These are phyloP conservation scores for Pezicula neosporulosa DNA, from an alignment of 2,329 filamentous ascomycete genomes.

Conservation along the genomic window DNA sequence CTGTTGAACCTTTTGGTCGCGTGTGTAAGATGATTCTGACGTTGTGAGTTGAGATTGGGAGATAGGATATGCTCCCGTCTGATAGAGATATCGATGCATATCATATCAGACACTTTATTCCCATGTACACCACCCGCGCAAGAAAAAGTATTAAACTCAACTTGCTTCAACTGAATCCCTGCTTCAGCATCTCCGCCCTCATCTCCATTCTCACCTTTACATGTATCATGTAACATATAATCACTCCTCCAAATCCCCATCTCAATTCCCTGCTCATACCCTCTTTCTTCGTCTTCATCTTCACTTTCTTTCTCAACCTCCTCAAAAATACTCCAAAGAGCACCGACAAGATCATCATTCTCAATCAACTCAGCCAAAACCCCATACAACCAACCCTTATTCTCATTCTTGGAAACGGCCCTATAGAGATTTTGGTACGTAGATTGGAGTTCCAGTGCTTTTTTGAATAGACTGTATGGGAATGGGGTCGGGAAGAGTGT, in stretches of 20 bases:
- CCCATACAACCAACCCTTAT: constrained; percentile 28
- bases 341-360: constrained; percentile 30
- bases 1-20: too few species aligned
- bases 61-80: constrained; percentile 20
- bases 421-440: constrained; percentile 50
- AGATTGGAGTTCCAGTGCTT: constrained; percentile 54
- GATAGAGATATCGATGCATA: constrained; percentile 36
- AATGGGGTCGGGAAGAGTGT: constrained; percentile 33
- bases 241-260: constrained; percentile 39
- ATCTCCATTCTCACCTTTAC: too few species aligned
- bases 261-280: constrained; percentile 27
- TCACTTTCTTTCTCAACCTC: constrained; percentile 22
- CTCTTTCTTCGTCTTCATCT: not conserved
- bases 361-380: constrained; percentile 29
- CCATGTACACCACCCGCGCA: constrained; percentile 37
- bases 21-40: too few species aligned
- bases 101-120: constrained; percentile 36
- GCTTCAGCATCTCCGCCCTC: not conserved
- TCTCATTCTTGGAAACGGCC: constrained; percentile 43
- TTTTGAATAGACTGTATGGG: constrained; percentile 27
- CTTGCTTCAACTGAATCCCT: constrained; percentile 33
- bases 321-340: constrained; percentile 34
- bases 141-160: constrained; percentile 42
- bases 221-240: constrained; percentile 36
- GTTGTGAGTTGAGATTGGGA: too few species aligned